Base-by-base conservation (phyloP, 495 filamentous ascomycete genomes). In the Penicillium alfredii region DNA sequence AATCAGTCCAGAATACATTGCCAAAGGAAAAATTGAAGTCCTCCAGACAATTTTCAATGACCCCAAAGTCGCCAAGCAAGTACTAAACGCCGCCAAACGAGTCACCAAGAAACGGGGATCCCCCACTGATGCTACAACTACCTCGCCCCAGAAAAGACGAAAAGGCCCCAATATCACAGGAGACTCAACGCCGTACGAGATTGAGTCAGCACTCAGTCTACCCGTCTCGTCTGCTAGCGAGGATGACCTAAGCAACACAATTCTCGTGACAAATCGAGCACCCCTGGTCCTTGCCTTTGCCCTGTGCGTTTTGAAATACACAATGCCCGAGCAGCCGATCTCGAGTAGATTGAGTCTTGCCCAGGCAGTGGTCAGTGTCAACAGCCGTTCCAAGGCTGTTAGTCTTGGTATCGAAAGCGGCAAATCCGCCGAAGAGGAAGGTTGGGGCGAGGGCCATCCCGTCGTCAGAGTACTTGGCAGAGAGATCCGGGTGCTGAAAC, bases 251-350 rank as follows among this genome's bases (percentile, higher is more conserved):
- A 59, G 61, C 4, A 51, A 62, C 7, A 74, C 71, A n/a, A 58
- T 72, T 8, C 45, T 93, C 0, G 59, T 77, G 28, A 90, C 84
- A 7, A 93, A 92, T 51, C 68, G 86, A 22, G 86, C 86, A 8
- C 86, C 86, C 4, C 64, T 93, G 16, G 81, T 90, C 7, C 64
- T 93, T 11, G 86, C 86, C 5, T 92, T 90, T 60, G 82, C 82
- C 1, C 73, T 88, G 10, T 72, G 73, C 40, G 55, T 89, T 33
- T 48, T 89, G 29, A 81, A 80, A 34, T 77, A 81, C 49, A 88
- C 86, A 0, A 89, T 86, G 80, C 83, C 86, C 0, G 78, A 81
- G 41, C 86, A 93, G 53, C 86, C 86, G 3, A 66, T 81, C n/a
- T 88, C 82, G 4, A 86, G 84, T 45, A 69, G 84, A 26, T 59